phyloP scores from a whole-genome alignment of 2,329 filamentous ascomycete genomes.

The Ophiostoma ips region DNA sequence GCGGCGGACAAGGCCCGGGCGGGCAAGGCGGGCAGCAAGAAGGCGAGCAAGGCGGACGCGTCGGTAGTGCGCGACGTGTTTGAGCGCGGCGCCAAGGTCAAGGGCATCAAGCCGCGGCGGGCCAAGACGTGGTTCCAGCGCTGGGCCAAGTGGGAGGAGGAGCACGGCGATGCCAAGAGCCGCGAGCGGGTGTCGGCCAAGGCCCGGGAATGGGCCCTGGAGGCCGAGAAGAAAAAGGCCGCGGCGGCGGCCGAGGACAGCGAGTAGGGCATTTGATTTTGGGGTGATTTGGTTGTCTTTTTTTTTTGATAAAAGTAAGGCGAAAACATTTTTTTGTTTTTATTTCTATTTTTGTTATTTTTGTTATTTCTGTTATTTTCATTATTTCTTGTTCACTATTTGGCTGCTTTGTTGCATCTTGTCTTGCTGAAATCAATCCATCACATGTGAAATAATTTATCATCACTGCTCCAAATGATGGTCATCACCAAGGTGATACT shows the following conservation, averaged over 20 bases:
- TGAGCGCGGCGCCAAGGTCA: constrained; percentile 58
- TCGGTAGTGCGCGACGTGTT: constrained; percentile 60
- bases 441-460: no score
- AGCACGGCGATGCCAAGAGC: constrained; percentile 53
- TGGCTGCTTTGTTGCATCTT: no score
- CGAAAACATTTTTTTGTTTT: neutral
- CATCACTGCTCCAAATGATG: no score
- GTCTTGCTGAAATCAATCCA: no score
- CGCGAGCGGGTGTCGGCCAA: constrained; percentile 56
- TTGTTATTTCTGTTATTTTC: neutral
- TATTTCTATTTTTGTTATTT: no score
- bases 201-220: constrained; percentile 56
- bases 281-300: neutral
- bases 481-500: no score
- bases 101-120: constrained; percentile 64
- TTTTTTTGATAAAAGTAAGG: neutral
- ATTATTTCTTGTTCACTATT: neutral
- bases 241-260: constrained; percentile 15
- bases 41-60: constrained; percentile 24
- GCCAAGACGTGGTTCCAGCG: constrained; percentile 82
- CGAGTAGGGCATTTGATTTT: constrained; percentile 6
- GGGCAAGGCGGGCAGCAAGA: neutral
- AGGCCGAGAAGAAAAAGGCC: constrained; percentile 25
- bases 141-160: constrained; percentile 82
- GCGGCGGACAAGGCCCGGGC: constrained; percentile 34